phyloP scores from a whole-genome alignment of 2,329 filamentous ascomycete species.

The Aspergillus sp. region DNA sequence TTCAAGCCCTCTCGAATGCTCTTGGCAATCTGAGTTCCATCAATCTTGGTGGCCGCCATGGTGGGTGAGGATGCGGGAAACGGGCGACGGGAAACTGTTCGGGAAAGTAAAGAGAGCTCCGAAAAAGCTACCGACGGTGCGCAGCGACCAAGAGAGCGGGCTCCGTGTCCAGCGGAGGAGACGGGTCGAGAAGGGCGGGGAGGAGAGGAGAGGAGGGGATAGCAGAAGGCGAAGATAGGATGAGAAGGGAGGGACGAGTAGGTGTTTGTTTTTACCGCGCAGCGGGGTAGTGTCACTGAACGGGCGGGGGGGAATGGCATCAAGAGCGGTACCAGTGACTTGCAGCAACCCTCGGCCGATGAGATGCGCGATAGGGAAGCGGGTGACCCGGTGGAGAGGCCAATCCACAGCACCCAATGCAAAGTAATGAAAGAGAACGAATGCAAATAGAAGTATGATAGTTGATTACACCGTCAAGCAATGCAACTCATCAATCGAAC shows the following conservation, averaged over 20 bases:
- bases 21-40: slow-evolving; percentile 94
- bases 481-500: background rate
- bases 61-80: slow-evolving; percentile 55
- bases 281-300: slow-evolving; percentile 24
- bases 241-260: slow-evolving; percentile 13
- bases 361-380: slow-evolving; percentile 7
- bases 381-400: background rate
- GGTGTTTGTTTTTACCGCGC: slow-evolving; percentile 15
- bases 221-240: slow-evolving; percentile 17
- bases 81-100: slow-evolving; percentile 16
- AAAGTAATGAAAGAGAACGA: background rate
- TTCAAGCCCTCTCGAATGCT: slow-evolving; percentile 80
- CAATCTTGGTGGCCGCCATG: slow-evolving; percentile 89
- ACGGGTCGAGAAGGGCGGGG: slow-evolving; percentile 11
- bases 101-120: background rate
- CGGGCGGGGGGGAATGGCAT: slow-evolving; percentile 28
- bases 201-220: slow-evolving; percentile 10
- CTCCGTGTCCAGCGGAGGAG: slow-evolving; percentile 14
- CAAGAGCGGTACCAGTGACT: slow-evolving; percentile 18
- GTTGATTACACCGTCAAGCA: background rate
- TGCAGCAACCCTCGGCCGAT: slow-evolving; percentile 9
- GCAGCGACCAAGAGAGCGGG: slow-evolving; percentile 15
- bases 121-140: slow-evolving; percentile 1
- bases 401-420: background rate
- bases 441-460: background rate